These are phyloP conservation scores for Tritrichomonas musculus DNA, from an alignment of 208 protist genomes.

Conservation along the genomic window DNA sequence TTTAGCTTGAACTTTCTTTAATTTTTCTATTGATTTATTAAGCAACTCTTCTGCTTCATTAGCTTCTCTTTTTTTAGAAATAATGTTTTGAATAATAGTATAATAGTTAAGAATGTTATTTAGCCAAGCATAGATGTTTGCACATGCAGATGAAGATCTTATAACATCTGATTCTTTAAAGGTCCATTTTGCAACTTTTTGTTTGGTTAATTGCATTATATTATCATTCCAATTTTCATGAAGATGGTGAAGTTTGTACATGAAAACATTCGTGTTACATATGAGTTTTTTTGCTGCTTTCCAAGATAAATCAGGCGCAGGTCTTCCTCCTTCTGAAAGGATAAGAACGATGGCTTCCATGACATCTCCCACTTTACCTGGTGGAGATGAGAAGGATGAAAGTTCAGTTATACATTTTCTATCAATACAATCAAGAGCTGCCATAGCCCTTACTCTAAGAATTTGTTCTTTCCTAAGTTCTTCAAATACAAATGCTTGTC, in stretches of 20 bases:
- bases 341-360: constrained; percentile 83
- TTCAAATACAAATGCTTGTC: too few species aligned
- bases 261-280: constrained; percentile 80
- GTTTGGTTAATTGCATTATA: constrained; percentile 57
- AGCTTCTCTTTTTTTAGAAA: constrained; percentile 39
- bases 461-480: constrained; percentile 75
- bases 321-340: constrained; percentile 66
- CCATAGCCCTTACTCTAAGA: constrained; percentile 77
- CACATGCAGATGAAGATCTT: not conserved
- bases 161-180: constrained; percentile 59
- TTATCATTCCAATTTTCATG: constrained; percentile 68
- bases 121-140: constrained; percentile 57
- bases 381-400: constrained; percentile 86
- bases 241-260: constrained; percentile 69
- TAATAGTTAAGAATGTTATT: constrained; percentile 15
- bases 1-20: constrained; percentile 47
- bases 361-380: constrained; percentile 81
- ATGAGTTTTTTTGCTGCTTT: constrained; percentile 90
- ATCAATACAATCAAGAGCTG: constrained; percentile 88
- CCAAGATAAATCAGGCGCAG: constrained; percentile 61
- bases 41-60: constrained; percentile 54
- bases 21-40: not conserved
- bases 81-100: not conserved
- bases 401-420: constrained; percentile 88
- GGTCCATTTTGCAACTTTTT: constrained; percentile 61